A percentile compares a stretch with the other conserved stretches of the same genome.
These are phyloP conservation scores for Microstegium vimineum DNA, from an alignment of 176 grass and related monocot genomes.

Conservation along the genomic window DNA sequence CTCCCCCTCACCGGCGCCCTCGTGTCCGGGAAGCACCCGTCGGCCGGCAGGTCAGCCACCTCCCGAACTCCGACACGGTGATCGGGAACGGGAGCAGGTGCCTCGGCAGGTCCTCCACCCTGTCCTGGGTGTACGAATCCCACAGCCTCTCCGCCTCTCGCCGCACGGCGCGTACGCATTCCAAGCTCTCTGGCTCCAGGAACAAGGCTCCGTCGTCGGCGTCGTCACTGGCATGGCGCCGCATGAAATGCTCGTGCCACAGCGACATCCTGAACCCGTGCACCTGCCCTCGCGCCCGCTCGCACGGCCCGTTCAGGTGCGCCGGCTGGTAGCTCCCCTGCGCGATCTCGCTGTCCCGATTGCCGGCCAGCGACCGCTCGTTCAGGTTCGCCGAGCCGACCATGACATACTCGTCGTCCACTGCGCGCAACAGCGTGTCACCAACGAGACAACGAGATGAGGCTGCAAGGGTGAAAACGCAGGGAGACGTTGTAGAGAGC, in stretches of 20 bases:
- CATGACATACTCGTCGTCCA: slow-evolving; percentile 85
- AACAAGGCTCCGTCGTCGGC: background rate
- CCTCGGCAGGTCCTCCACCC: slow-evolving; percentile 51
- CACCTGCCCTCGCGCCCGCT: slow-evolving; percentile 44
- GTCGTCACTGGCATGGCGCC: background rate
- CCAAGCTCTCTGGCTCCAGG: slow-evolving; percentile 55
- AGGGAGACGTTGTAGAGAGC: background rate
- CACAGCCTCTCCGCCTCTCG: slow-evolving; percentile 44
- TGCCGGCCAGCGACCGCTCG: slow-evolving; percentile 81
- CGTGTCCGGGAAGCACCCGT: slow-evolving; percentile 77
- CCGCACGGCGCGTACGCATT: slow-evolving; percentile 63
- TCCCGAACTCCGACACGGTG: slow-evolving; percentile 52
- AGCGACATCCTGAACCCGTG: slow-evolving; percentile 72
- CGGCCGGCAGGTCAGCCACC: slow-evolving; percentile 45
- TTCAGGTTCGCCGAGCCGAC: slow-evolving; percentile 92
- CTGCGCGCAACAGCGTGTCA: background rate
- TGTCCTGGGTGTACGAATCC: slow-evolving; percentile 57
- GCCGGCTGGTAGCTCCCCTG: slow-evolving; percentile 88
- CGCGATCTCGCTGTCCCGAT: slow-evolving; percentile 87
- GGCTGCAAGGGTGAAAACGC: background rate
- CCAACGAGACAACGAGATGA: background rate
- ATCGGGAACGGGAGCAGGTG: slow-evolving; percentile 88
- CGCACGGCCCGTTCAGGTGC: slow-evolving; percentile 47
- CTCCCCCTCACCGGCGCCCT: slow-evolving; percentile 57
- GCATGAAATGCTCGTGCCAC: slow-evolving; percentile 80